Conservation (phyloP, 2,329 filamentous ascomycete species). For the Davidsoniella neocaledoniae region DNA sequence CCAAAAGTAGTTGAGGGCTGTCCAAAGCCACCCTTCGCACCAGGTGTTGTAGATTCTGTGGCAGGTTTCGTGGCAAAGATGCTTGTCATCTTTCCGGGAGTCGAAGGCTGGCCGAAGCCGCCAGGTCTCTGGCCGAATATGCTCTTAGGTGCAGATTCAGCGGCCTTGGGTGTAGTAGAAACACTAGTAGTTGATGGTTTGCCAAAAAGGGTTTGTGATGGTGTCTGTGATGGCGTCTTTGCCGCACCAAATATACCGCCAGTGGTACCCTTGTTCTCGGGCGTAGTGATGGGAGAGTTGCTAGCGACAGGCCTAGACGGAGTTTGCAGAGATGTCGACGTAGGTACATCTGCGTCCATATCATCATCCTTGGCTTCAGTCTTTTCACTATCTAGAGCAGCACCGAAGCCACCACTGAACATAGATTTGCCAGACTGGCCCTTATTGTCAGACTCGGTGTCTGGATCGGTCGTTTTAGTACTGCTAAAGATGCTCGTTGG, state of each 20-base stretch:
- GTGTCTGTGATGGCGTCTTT: neutral
- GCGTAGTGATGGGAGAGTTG: constrained; percentile 1
- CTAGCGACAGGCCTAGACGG: constrained; percentile 22
- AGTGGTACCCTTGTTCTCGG: neutral
- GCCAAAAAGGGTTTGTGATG: constrained; percentile 2
- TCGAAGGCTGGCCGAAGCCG: constrained; percentile 2
- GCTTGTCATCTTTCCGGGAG: neutral
- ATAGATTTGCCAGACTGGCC: constrained; percentile 25
- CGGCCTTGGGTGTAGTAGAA: neutral
- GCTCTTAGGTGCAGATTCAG: neutral
- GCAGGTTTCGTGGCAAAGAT: neutral
- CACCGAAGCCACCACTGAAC: constrained; percentile 46
- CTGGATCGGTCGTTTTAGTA: constrained; percentile 42
- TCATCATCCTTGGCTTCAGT: constrained; percentile 31
- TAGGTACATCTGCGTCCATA: constrained; percentile 28
- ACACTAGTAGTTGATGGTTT: neutral
- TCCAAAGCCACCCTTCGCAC: neutral
- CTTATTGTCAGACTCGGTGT: constrained; percentile 19
- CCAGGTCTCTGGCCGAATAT: constrained; percentile 1
- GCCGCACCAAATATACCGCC: neutral
- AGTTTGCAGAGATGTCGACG: constrained; percentile 19
- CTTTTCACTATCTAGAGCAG: constrained; percentile 32
- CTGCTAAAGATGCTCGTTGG: constrained; percentile 48
- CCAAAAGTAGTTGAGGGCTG: neutral
- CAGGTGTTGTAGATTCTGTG: neutral